Base-by-base conservation (phyloP, 805 yeast species). In the Hyphopichia homilentoma region DNA sequence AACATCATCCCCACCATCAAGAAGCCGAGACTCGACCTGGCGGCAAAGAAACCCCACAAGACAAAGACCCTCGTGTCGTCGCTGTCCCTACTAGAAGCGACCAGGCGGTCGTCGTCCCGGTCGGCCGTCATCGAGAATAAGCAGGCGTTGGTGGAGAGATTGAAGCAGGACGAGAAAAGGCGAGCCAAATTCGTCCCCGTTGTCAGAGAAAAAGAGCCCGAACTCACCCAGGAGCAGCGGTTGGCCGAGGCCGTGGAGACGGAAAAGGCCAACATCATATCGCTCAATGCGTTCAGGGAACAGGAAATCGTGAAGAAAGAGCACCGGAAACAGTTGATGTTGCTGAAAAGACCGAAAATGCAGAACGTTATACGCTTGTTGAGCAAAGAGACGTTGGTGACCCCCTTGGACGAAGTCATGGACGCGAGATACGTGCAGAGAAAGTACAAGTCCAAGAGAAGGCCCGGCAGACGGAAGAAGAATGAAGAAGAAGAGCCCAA, bases 231-330 rank as follows among this genome's bases (percentile, higher is more conserved):
- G 45, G 87, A 77, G 37, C 86, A 84, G 49, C 64, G 81, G 25
- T 57, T 84, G 27, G 81, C 73, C n/a, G 93, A 87, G 53, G 97
- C 98, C 1, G 65, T 79, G 28, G 83, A 81, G 45, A 93, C 97
- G 0, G 98, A 93, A 57, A 70, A 73, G 50, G 71, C 74, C 27
- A 93, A 93, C 54, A 62, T 78, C 2, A 65, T 76, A 17, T 83
- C 96, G 3, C 64, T 93, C 43, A 78, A 83, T 40, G 68, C 74
- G 47, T 93, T 84, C 51, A 77, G 81, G 46, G 94, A 89, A 47
- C 90, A 85, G 50, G 98, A 93, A 53, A 64, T 82, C 25, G 80
- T 77, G 29, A 81, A 86, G 47, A 87, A 86, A 52, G 80, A 81
- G 53, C 74, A 73, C 33, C 90, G 89, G 49, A 65, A 89, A 35